Evolutionary conservation across 2,329 filamentous ascomycete species (phyloP).

Genomic region (Sporothrix mexicana): DNA sequence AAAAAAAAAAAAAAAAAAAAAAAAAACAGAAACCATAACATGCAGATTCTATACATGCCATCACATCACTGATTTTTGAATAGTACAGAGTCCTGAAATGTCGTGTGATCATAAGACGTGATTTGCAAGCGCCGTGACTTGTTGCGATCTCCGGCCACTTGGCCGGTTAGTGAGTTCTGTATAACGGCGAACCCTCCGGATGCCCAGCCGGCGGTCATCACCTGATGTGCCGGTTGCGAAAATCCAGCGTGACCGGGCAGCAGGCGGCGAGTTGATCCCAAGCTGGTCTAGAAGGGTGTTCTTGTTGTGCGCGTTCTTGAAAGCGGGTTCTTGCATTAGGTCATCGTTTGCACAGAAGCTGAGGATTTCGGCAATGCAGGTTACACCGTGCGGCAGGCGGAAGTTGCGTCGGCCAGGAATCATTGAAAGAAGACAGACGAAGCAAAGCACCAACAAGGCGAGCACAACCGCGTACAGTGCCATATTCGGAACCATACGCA

Average conservation of each 20-base stretch:
- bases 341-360: slow-evolving; percentile 77
- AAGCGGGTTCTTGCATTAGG: slow-evolving; percentile 73
- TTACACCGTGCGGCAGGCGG: slow-evolving; percentile 74
- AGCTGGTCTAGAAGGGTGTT: slow-evolving; percentile 72
- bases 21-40: not conserved
- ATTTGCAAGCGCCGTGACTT: not conserved
- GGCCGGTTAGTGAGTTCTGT: slow-evolving; percentile 48
- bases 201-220: slow-evolving; percentile 50
- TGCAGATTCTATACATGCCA: not conserved
- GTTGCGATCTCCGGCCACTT: slow-evolving; percentile 32
- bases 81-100: not conserved
- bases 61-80: too few species aligned
- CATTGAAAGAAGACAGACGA: slow-evolving; percentile 65
- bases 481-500: slow-evolving; percentile 74
- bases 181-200: slow-evolving; percentile 53
- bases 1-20: not conserved
- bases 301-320: slow-evolving; percentile 69
- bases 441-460: slow-evolving; percentile 72
- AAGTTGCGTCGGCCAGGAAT: slow-evolving; percentile 61
- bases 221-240: slow-evolving; percentile 51
- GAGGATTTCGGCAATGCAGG: slow-evolving; percentile 76
- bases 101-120: slow-evolving; percentile 9
- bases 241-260: slow-evolving; percentile 59
- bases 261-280: slow-evolving; percentile 57
- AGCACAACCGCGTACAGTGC: slow-evolving; percentile 76